Evolutionary conservation across 805 yeast genomes (phyloP).

Genomic region (Nakazawaea anatomiae): DNA sequence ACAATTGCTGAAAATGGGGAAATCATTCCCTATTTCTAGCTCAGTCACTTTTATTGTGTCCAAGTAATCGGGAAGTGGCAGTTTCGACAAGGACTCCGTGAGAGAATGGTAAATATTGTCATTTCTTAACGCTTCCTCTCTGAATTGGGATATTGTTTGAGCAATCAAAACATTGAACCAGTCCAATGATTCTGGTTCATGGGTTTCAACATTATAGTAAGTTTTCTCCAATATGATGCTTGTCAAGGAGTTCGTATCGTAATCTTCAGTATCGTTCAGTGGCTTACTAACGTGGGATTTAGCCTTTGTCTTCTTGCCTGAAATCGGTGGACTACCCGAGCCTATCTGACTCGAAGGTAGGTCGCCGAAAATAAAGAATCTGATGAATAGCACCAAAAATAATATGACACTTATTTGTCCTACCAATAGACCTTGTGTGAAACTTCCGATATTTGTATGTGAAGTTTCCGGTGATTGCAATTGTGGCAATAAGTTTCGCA

Average conservation of each 20-base stretch:
- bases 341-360: constrained; percentile 24
- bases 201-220: constrained; percentile 84
- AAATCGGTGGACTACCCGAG: constrained; percentile 24
- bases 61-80: constrained; percentile 72
- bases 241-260: constrained; percentile 22
- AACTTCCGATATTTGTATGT: constrained; percentile 45
- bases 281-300: constrained; percentile 15
- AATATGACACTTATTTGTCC: constrained; percentile 73
- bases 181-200: constrained; percentile 85
- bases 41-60: constrained; percentile 78
- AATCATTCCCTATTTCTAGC: constrained; percentile 90
- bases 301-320: constrained; percentile 21
- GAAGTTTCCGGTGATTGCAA: background rate
- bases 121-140: constrained; percentile 82
- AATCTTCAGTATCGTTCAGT: constrained; percentile 23
- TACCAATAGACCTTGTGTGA: constrained; percentile 66
- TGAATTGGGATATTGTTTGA: constrained; percentile 78
- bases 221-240: constrained; percentile 75
- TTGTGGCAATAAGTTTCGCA: constrained; percentile 7
- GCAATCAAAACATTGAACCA: constrained; percentile 97
- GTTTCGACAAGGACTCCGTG: constrained; percentile 55
- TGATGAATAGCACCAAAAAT: constrained; percentile 56
- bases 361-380: constrained; percentile 74
- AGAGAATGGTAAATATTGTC: constrained; percentile 82
- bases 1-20: constrained; percentile 92